Conservation (phyloP, 2,329 filamentous ascomycete species). For the Ceratocystis cacaofunesta region DNA sequence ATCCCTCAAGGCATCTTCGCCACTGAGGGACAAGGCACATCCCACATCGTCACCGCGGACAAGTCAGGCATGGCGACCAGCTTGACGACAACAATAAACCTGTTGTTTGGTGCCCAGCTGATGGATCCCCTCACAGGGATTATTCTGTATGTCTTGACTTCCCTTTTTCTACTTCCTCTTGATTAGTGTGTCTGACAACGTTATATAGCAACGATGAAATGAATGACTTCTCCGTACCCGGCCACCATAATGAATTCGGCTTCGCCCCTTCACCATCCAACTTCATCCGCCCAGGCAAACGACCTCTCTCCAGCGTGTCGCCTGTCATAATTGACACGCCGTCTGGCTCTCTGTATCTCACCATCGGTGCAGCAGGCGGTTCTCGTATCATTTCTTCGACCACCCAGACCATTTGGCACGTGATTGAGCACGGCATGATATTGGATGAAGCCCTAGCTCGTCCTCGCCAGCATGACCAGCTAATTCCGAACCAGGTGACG, state of each 20-base stretch:
- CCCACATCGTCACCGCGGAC: conserved; percentile 60
- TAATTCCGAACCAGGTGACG: conserved; percentile 52
- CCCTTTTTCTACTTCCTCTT: background rate
- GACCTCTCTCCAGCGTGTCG: conserved; percentile 69
- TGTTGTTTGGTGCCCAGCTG: conserved; percentile 66
- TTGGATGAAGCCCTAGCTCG: conserved; percentile 46
- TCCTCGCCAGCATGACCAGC: conserved; percentile 67
- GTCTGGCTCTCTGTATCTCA: conserved; percentile 48
- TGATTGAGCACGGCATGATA: conserved; percentile 49
- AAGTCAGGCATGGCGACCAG: conserved; percentile 58
- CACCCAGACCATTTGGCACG: conserved; percentile 56
- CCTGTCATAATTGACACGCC: conserved; percentile 57
- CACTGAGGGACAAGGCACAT: conserved; percentile 58
- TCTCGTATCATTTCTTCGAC: conserved; percentile 71
- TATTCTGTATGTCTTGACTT: conserved; percentile 40
- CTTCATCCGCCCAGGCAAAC: conserved; percentile 66
- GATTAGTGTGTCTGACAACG: conserved; percentile 18
- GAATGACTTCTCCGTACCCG: conserved; percentile 78
- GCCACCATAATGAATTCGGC: conserved; percentile 63
- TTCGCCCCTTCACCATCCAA: conserved; percentile 69
- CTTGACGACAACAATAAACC: conserved; percentile 75
- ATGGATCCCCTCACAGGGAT: conserved; percentile 72
- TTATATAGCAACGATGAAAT: conserved; percentile 42
- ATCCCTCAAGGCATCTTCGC: conserved; percentile 51
- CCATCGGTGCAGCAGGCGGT: conserved; percentile 65